These are phyloP conservation scores for Phalaenopsis hybrid DNA, from an alignment of 116 monocot genomes.

Conservation along the genomic window DNA sequence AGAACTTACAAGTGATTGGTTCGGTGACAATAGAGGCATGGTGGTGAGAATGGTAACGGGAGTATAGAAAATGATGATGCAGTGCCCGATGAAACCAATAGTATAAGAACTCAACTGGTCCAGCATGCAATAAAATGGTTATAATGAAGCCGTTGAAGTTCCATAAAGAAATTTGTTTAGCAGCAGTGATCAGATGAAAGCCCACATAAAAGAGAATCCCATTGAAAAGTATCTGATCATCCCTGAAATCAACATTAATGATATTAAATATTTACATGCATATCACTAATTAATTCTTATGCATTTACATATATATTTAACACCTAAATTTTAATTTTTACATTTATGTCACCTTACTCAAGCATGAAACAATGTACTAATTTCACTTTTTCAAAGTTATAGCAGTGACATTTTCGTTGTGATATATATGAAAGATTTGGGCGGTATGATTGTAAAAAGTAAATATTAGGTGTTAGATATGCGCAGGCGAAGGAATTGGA, in stretches of 20 bases:
- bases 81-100: slow-evolving; percentile 90
- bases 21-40: slow-evolving; percentile 91
- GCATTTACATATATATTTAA: no score
- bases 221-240: slow-evolving; percentile 72
- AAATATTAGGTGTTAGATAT: no score
- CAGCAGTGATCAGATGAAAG: slow-evolving; percentile 8
- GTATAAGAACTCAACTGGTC: slow-evolving; percentile 93
- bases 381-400: no score
- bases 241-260: slow-evolving; percentile 42
- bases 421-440: no score
- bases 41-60: slow-evolving; percentile 94
- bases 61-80: slow-evolving; percentile 89
- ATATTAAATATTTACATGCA: neutral
- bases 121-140: slow-evolving; percentile 35
- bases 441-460: no score
- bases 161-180: slow-evolving; percentile 38
- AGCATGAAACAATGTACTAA: no score
- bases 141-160: slow-evolving; percentile 41
- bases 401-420: neutral
- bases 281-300: neutral
- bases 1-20: slow-evolving; percentile 76
- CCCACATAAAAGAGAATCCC: slow-evolving; percentile 38
- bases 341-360: no score
- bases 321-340: no score
- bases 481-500: no score